Base-by-base conservation (phyloP, 2,329 filamentous ascomycete species). In the Pestalotiopsis fici region DNA sequence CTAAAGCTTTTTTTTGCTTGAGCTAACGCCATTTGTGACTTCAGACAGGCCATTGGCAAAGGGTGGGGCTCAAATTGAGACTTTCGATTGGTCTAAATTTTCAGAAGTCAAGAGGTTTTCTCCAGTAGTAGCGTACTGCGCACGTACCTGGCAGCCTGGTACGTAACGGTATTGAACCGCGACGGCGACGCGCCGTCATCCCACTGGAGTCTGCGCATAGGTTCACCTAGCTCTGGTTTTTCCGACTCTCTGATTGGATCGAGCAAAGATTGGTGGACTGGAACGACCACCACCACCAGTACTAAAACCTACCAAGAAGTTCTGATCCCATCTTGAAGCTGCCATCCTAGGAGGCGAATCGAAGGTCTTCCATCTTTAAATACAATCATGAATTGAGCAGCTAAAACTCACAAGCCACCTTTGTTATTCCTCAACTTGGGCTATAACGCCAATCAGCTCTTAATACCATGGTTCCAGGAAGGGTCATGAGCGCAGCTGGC, bases 381-480 rank as follows among this genome's bases (percentile, higher is more conserved):
- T 35, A 35, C 31, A 11, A 60, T 60, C 28, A 21, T 57, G 23
- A 27, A 25, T 12, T 60, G 27, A 37, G 13, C 15, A 31, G 7
- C 18, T 50, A 9, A 21, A 18, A 18, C n/a, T n/a, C 43, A 7
- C n/a, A 21, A 18, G 9, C n/a, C 21, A 21, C 18, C 43, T 6
- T n/a, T 21, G 15, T n/a, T 50, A 9, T 21, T n/a, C n/a, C n/a
- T 7, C 6, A 23, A n/a, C n/a, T 50, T 21, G 21, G 7, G 18
- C 18, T 50, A n/a, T 50, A n/a, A 50, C 27, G 11, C 5, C 37
- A 15, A 21, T 18, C 27, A 35, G 31, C 31, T 35, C n/a, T 35
- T 3, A 6, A 4, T 27, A 37, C 63, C 13, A 78, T 78, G 76
- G 74, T 71, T 21, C 62, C 67, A 66, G 67, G 74, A 66, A 73